Conservation (phyloP, 1,284 basidiomycete genomes). For the Ganoderma leucocontextum region DNA sequence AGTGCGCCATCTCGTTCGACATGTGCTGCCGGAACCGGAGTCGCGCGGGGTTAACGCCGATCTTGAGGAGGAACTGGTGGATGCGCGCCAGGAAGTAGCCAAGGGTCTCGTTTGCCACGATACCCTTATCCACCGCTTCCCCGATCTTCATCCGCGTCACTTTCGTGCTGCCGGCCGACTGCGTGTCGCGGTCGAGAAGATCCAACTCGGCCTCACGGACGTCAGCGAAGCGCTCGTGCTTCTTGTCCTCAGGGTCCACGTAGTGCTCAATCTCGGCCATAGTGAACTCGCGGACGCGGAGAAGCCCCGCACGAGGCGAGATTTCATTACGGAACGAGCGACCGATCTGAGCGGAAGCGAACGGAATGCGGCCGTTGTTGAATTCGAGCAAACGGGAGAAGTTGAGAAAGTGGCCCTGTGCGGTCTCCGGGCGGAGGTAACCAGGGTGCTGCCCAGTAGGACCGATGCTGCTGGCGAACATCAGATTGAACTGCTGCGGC, state of each 20-base stretch:
- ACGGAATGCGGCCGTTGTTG: slow-evolving; percentile 96
- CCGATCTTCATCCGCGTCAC: slow-evolving; percentile 81
- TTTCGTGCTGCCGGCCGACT: slow-evolving; percentile 79
- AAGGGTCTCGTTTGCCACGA: slow-evolving; percentile 97
- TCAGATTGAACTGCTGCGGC: slow-evolving; percentile 97
- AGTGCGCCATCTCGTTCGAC: slow-evolving; percentile 99
- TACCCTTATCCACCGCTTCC: slow-evolving; percentile 86
- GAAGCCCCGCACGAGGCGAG: slow-evolving; percentile 93
- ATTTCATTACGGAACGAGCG: slow-evolving; percentile 99
- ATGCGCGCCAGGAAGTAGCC: slow-evolving; percentile 98
- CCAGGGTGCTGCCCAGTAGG: slow-evolving; percentile 97
- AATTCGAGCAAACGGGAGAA: slow-evolving; percentile 97
- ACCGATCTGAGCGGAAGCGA: slow-evolving; percentile 97
- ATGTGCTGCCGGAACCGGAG: slow-evolving; percentile 97
- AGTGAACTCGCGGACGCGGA: slow-evolving; percentile 98
- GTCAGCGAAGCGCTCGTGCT: slow-evolving; percentile 86
- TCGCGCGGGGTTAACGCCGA: slow-evolving; percentile 89
- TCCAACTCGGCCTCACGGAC: slow-evolving; percentile 80
- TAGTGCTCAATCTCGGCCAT: slow-evolving; percentile 99
- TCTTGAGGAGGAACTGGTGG: slow-evolving; percentile 89
- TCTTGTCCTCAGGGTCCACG: slow-evolving; percentile 95
- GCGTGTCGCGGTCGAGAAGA: slow-evolving; percentile 87
- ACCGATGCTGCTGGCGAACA: slow-evolving; percentile 98
- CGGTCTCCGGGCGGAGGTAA: slow-evolving; percentile 97
- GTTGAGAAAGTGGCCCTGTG: slow-evolving; percentile 99